Base-by-base conservation (phyloP, 2,329 filamentous ascomycete genomes). In the Fusarium sp. region DNA sequence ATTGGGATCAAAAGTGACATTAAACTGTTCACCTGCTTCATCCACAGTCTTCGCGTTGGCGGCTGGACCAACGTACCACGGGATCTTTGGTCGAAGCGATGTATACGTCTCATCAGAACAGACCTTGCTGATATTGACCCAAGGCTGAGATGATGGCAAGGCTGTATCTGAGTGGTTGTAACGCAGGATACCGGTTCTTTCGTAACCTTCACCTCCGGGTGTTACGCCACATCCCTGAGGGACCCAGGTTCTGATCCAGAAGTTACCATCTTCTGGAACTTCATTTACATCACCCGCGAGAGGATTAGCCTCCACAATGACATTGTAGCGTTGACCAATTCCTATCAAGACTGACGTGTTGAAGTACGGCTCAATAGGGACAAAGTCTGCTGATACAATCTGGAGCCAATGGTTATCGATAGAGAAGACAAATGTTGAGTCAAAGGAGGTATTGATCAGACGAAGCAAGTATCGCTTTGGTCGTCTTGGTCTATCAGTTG, bases 321-420 rank as follows among this genome's bases (percentile, higher is more conserved):
- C 58, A 13, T 74, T 68, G 21, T 73, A 74, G 0, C 71, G 52
- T 18, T 72, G 69, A 2, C 71, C 71, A 0, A 74, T 74, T 0
- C 71, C 71, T 1, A 73, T 48, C 29, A 72, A 21, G 1, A 73
- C 42, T 0, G 62, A 68, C 0, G 68, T 54, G 15, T 57, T 62
- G 21, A 57, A 63, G 8, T 74, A 72, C 0, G 71, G 71, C 5
- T 69, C 54, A 3, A 74, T 68, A 0, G 71, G 71, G 0, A 72
- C 69, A 9, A 74, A 73, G 13, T 74, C 71, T 4, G 67, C 26
- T 0, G 69, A 38, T 5, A 71, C 59, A 5, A 74, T 52, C 1
- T 66, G 62, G 4, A 74, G 59, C 49, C 62, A 64, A n/a, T 74
- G 71, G 5, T 73, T 71, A 10, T 74, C 71, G 4, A 74, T 74